Conservation (phyloP, 805 yeast species). For the Saturnispora serradocipensis region DNA sequence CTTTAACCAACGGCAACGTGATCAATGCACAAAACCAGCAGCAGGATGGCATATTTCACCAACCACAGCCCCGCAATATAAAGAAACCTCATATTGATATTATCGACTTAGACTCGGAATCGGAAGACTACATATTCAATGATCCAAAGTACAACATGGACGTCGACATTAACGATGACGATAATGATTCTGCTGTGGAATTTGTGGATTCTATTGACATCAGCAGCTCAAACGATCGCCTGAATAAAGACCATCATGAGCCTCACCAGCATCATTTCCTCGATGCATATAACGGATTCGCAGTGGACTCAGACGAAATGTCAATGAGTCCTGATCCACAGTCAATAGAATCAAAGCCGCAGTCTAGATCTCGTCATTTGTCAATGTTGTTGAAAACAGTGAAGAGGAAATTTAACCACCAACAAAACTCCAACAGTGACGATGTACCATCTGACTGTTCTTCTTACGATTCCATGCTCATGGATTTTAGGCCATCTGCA, state of each 20-base stretch:
- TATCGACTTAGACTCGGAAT: conserved; percentile 34
- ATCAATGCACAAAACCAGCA: background rate
- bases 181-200: conserved; percentile 9
- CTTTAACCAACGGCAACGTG: background rate
- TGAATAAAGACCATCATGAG: conserved; percentile 1
- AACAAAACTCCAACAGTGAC: background rate
- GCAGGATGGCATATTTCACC: background rate
- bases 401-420: conserved; percentile 1
- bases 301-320: background rate
- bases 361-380: conserved; percentile 4
- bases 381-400: conserved; percentile 4
- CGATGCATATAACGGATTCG: background rate
- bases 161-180: background rate
- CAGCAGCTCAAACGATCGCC: background rate
- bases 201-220: conserved; percentile 5
- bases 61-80: conserved; percentile 9
- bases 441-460: background rate
- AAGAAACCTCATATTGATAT: conserved; percentile 21
- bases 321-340: conserved; percentile 3
- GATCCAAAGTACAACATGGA: background rate
- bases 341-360: background rate
- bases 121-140: conserved; percentile 28
- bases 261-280: background rate
- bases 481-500: background rate
- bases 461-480: background rate